phyloP scores from a whole-genome alignment of 1,139 yeast genomes.

The Debaryomycetaceae sp. region DNA sequence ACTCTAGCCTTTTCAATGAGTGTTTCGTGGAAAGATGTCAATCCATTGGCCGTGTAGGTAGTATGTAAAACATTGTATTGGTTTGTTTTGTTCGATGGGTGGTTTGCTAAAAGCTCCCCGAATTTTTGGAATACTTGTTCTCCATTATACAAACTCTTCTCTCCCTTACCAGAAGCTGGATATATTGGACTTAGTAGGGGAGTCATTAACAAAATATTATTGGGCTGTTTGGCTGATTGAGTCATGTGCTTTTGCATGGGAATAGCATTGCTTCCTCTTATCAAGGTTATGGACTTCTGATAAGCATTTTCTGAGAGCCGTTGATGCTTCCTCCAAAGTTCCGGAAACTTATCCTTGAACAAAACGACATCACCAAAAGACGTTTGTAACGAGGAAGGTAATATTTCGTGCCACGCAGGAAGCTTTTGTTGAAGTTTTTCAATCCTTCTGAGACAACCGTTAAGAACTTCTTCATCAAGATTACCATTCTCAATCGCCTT shows the following conservation, averaged over 20 bases:
- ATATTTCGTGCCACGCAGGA: slow-evolving; percentile 48
- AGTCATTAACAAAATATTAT: slow-evolving; percentile 48
- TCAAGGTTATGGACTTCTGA: slow-evolving; percentile 51
- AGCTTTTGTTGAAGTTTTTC: slow-evolving; percentile 40
- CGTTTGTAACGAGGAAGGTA: slow-evolving; percentile 35
- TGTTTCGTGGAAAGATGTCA: slow-evolving; percentile 55
- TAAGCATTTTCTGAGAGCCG: slow-evolving; percentile 48
- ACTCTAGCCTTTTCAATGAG: slow-evolving; percentile 54
- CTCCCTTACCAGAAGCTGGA: slow-evolving; percentile 11
- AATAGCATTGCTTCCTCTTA: slow-evolving; percentile 51
- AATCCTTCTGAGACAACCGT: slow-evolving; percentile 42
- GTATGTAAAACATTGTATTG: slow-evolving; percentile 55
- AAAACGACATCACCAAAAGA: slow-evolving; percentile 20
- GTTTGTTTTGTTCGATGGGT: slow-evolving; percentile 19
- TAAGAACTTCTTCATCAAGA: slow-evolving; percentile 45
- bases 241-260: slow-evolving; percentile 44
- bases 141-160: slow-evolving; percentile 37
- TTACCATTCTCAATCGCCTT: slow-evolving; percentile 55
- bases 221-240: slow-evolving; percentile 17
- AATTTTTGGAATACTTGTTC: slow-evolving; percentile 57
- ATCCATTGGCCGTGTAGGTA: slow-evolving; percentile 63
- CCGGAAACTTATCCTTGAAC: slow-evolving; percentile 28
- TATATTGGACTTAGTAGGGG: slow-evolving; percentile 51
- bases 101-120: slow-evolving; percentile 40
- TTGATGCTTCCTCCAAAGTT: slow-evolving; percentile 42